A percentile compares a stretch with the other conserved stretches of the same genome.
These are phyloP conservation scores for Cicer cuneatum DNA, from an alignment of 306 rosid species.

Conservation along the genomic window DNA sequence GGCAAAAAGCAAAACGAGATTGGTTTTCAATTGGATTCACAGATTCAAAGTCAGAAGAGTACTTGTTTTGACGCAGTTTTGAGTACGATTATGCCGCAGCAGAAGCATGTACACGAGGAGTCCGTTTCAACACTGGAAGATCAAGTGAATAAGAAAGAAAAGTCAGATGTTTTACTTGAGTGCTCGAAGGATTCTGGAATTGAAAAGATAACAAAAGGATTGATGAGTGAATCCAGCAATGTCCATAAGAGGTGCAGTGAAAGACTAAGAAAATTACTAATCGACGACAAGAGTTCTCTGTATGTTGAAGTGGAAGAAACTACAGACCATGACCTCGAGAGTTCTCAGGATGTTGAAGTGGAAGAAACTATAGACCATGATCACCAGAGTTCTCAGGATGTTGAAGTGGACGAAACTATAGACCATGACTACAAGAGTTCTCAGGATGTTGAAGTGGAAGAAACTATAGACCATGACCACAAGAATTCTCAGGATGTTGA, in stretches of 20 bases:
- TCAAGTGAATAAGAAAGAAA: conserved; percentile 32
- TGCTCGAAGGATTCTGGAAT: conserved; percentile 31
- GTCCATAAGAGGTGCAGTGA: conserved; percentile 47
- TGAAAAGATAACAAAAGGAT: conserved; percentile 28
- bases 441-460: neutral
- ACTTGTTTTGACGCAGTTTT: conserved; percentile 34
- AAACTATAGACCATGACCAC: conserved; percentile 28
- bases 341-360: neutral
- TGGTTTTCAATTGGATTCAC: conserved; percentile 25
- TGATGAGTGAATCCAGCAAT: conserved; percentile 20
- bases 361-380: conserved; percentile 34
- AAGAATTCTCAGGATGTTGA: conserved; percentile 16
- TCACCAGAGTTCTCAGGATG: neutral
- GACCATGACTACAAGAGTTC: neutral
- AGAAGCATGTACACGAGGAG: conserved; percentile 25
- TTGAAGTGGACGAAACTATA: conserved; percentile 30
- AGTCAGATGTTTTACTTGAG: conserved; percentile 13
- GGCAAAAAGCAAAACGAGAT: conserved; percentile 33
- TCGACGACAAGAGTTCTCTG: conserved; percentile 14
- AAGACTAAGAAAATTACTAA: conserved; percentile 44
- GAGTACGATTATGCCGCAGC: conserved; percentile 42
- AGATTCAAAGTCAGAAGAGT: conserved; percentile 39
- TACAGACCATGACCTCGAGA: neutral
- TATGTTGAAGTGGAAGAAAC: conserved; percentile 40
- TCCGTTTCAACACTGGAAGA: conserved; percentile 34